These are phyloP conservation scores for Musa troglodytarum DNA, from an alignment of 176 grass and related monocot species.

Conservation along the genomic window DNA sequence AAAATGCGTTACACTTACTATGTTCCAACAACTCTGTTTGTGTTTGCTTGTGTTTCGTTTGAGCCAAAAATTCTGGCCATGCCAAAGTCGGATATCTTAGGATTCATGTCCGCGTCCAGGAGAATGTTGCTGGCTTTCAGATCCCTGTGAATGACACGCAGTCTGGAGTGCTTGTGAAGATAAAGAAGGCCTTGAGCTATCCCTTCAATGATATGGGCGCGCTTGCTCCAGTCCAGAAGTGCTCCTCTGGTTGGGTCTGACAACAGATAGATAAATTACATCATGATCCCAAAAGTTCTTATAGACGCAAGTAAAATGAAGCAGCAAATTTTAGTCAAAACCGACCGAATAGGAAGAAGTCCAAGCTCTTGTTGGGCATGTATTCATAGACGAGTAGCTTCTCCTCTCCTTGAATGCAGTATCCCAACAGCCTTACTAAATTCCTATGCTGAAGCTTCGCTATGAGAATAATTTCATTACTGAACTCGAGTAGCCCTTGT, in stretches of 20 bases:
- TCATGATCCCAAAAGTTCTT: neutral
- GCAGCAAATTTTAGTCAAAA: neutral
- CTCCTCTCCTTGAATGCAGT: conserved; percentile 27
- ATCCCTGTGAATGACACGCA: conserved; percentile 49
- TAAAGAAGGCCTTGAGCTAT: conserved; percentile 56
- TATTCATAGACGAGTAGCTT: conserved; percentile 38
- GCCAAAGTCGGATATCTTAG: conserved; percentile 61
- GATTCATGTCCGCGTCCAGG: conserved; percentile 48
- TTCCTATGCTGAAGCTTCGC: conserved; percentile 30
- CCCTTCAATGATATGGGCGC: conserved; percentile 47
- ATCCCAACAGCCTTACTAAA: conserved; percentile 31
- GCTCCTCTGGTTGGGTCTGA: conserved; percentile 31
- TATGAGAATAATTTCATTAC: conserved; percentile 26
- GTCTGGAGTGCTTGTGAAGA: conserved; percentile 57
- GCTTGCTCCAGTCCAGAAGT: conserved; percentile 27
- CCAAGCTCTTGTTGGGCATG: conserved; percentile 37
- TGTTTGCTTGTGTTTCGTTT: conserved; percentile 41
- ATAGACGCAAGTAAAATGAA: neutral
- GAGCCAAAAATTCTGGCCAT: conserved; percentile 52
- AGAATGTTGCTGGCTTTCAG: conserved; percentile 61
- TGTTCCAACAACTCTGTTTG: conserved; percentile 42
- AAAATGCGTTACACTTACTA: conserved; percentile 31
- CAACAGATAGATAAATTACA: neutral
- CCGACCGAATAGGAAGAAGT: conserved; percentile 35
- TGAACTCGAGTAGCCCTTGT: conserved; percentile 24